Base-by-base conservation (phyloP, 139 green algal genomes). In the Micractinium conductrix region DNA sequence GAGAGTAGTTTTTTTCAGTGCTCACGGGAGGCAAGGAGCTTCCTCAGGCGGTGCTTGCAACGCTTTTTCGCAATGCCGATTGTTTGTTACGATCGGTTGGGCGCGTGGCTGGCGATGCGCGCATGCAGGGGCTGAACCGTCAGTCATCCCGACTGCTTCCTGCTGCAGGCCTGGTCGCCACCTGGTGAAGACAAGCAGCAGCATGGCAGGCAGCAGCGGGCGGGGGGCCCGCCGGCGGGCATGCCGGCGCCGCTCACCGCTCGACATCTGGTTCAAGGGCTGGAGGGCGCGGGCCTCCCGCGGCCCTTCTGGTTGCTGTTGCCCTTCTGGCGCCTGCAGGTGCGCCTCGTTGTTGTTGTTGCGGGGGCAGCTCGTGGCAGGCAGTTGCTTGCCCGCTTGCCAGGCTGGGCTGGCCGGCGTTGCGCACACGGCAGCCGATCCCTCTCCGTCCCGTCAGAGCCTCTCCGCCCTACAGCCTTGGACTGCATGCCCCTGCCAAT, bases 161-260 rank as follows among this genome's bases (percentile, higher is more conserved):
- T 67, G 58, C n/a, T 50, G 53, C 75, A 81, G 75, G 53, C 37
- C 33, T 81, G 75, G 75, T 71, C 50, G 12, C 12, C 22, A 43
- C 14, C 22, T 3, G 9, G 5, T 24, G 71, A 26, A 26, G 71
- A 4, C 8, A 43, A 38, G 10, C n/a, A 44, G 68, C 35, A 45
- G 68, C 68, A 74, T 14, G 35, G 14, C 7, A n/a, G 44, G 67
- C 48, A 58, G 48, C 48, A 58, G 14, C 48, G 12, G 14, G 48
- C 10, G 63, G 30, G 40, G n/a, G 30, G n/a, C 30, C n/a, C 38
- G 63, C 16, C 60, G 3, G 37, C 8, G 1, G 50, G 37, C 58
- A 82, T 82, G 76, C 76, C 76, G 0, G 28, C 28, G 14, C 76
- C 76, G 16, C 10, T 82, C 16, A 28, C 30, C 4, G 76, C 55